Evolutionary conservation across 257 asterid genomes (phyloP).

Genomic region (Ehretia macrophylla): DNA sequence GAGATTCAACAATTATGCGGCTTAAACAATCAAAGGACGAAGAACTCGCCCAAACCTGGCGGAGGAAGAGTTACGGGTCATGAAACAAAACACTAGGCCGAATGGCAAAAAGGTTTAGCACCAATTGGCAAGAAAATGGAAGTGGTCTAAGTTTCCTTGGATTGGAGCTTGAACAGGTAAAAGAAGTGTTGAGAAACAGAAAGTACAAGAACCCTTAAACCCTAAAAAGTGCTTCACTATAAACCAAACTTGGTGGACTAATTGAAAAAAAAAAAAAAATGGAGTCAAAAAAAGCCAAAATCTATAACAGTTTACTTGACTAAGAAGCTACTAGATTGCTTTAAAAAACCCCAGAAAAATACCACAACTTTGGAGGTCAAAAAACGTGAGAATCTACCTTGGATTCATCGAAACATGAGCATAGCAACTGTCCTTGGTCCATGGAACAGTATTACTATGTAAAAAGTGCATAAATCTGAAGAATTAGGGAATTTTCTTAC

Average conservation of each 20-base stretch:
- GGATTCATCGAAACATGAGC: slow-evolving; percentile 17
- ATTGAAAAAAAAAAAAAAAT: slow-evolving; percentile 8
- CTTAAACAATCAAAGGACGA: not conserved
- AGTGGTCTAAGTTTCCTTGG: slow-evolving; percentile 13
- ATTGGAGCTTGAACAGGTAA: slow-evolving; percentile 10
- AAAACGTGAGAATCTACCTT: slow-evolving; percentile 15
- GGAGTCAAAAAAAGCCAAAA: slow-evolving; percentile 23
- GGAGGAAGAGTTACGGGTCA: too few species aligned
- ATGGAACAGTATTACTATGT: too few species aligned
- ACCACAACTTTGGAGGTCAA: not conserved
- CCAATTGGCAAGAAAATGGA: slow-evolving; percentile 15
- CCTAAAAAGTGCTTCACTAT: slow-evolving; percentile 27
- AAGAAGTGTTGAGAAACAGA: not conserved
- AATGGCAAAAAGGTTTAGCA: not conserved
- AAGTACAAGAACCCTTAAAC: slow-evolving; percentile 43
- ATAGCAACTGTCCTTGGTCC: slow-evolving; percentile 16
- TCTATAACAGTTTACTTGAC: slow-evolving; percentile 2
- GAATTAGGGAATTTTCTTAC: too few species aligned
- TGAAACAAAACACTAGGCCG: not conserved
- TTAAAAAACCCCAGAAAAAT: slow-evolving; percentile 7
- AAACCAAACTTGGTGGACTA: slow-evolving; percentile 14
- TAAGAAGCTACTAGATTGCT: not conserved
- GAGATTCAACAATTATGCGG: not conserved
- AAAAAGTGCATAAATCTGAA: too few species aligned
- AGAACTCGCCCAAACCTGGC: slow-evolving; percentile 3